Percentiles rank a stretch among this genome's conserved stretches.
These are phyloP conservation scores for Pichia kudriavzevii DNA, from an alignment of 1,139 yeast species.

Conservation along the genomic window DNA sequence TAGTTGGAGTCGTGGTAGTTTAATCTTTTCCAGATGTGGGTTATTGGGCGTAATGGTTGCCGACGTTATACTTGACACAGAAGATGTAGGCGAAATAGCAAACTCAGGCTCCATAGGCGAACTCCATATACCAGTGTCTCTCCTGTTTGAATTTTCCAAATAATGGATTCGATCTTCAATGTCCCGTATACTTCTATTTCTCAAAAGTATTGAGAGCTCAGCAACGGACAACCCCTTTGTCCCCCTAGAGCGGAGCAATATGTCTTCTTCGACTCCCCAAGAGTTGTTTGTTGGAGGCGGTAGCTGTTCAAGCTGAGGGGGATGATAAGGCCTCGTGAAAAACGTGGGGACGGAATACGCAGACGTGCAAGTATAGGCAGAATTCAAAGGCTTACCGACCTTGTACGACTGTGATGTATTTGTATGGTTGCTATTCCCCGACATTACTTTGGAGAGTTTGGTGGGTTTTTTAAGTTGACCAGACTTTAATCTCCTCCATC, in stretches of 20 bases:
- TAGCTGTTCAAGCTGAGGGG: background rate
- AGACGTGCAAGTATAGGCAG: too few species aligned
- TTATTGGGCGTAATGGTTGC: too few species aligned
- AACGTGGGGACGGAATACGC: too few species aligned
- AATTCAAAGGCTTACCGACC: too few species aligned
- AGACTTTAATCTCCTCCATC: constrained; percentile 63
- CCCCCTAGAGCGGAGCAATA: constrained; percentile 50
- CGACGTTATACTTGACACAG: too few species aligned
- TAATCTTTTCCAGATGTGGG: too few species aligned
- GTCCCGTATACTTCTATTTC: constrained; percentile 68
- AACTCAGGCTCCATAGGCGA: too few species aligned
- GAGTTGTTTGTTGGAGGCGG: background rate
- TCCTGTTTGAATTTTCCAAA: too few species aligned
- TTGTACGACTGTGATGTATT: constrained; percentile 1
- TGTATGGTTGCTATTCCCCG: too few species aligned
- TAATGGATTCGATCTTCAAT: constrained; percentile 56
- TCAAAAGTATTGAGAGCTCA: constrained; percentile 66
- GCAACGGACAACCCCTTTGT: constrained; percentile 59
- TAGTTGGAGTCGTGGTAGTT: too few species aligned
- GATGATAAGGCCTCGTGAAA: background rate
- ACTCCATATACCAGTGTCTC: too few species aligned
- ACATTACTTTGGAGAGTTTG: constrained; percentile 1
- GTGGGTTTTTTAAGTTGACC: constrained; percentile 31
- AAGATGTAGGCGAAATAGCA: too few species aligned
- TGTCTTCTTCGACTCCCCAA: constrained; percentile 62